These are phyloP conservation scores for Camelina hispida DNA, from an alignment of 345 rosid genomes.

Conservation along the genomic window DNA sequence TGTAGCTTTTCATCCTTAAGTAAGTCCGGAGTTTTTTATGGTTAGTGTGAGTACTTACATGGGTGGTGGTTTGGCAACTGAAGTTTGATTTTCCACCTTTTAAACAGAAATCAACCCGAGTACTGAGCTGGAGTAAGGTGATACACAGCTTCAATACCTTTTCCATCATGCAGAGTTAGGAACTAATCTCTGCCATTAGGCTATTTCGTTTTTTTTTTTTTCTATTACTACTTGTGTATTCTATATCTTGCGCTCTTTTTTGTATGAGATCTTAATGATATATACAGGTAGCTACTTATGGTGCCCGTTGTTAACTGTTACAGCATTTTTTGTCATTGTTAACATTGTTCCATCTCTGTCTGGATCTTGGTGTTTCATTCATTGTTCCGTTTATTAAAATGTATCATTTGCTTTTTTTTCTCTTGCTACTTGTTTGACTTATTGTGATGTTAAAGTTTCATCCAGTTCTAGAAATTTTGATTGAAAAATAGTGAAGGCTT, in stretches of 20 bases:
- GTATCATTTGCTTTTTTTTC: constrained; percentile 1
- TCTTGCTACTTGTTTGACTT: constrained; percentile 18
- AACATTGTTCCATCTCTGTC: constrained; percentile 24
- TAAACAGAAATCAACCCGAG: constrained; percentile 44
- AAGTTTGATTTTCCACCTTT: constrained; percentile 36
- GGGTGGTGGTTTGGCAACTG: constrained; percentile 39
- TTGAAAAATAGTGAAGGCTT: constrained; percentile 19
- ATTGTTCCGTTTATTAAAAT: constrained; percentile 1
- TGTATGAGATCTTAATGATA: constrained; percentile 41
- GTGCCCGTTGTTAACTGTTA: constrained; percentile 11
- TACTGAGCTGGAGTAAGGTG: constrained; percentile 48
- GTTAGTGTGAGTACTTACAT: constrained; percentile 31
- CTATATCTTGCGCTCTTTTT: not conserved
- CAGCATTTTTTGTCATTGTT: constrained; percentile 23
- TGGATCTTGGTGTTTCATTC: constrained; percentile 20
- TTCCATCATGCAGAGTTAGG: constrained; percentile 48
- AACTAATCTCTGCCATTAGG: constrained; percentile 43
- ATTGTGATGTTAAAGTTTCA: constrained; percentile 15
- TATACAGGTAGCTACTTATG: constrained; percentile 25
- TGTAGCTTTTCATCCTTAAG: constrained; percentile 10
- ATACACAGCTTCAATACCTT: constrained; percentile 45
- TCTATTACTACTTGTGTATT: constrained; percentile 29
- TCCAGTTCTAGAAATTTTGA: constrained; percentile 26
- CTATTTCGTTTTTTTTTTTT: constrained; percentile 25
- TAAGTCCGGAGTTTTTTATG: constrained; percentile 21